These are phyloP conservation scores for Fusarium nanum DNA, from an alignment of 2,329 filamentous ascomycete species.

Conservation along the genomic window DNA sequence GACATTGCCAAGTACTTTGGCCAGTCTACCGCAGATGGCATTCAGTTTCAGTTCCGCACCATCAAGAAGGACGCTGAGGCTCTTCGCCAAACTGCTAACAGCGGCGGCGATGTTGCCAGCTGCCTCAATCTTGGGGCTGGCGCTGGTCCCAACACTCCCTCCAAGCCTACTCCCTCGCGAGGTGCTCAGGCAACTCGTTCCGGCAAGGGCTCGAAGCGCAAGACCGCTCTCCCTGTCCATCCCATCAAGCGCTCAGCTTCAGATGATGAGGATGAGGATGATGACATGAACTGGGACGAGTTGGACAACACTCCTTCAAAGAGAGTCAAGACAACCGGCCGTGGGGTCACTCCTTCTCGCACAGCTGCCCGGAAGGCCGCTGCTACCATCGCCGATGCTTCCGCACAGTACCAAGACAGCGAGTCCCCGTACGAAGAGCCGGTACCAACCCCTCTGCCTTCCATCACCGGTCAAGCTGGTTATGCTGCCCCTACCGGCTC, in stretches of 20 bases:
- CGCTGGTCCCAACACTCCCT: constrained; percentile 47
- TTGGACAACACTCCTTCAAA: constrained; percentile 55
- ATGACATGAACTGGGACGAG: constrained; percentile 48
- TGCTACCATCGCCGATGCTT: constrained; percentile 51
- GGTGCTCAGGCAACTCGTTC: constrained; percentile 39
- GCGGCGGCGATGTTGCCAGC: constrained; percentile 59
- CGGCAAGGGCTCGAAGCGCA: constrained; percentile 47
- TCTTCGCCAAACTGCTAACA: constrained; percentile 58
- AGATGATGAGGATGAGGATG: constrained; percentile 45
- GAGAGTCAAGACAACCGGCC: constrained; percentile 45
- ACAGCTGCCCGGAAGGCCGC: constrained; percentile 49
- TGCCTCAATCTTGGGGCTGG: constrained; percentile 50
- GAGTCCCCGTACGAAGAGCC: constrained; percentile 45
- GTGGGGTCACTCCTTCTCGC: constrained; percentile 47
- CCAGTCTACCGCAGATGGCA: constrained; percentile 66
- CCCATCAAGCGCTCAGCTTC: constrained; percentile 46
- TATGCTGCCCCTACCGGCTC: not conserved
- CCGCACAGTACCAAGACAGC: constrained; percentile 46
- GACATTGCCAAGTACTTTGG: constrained; percentile 71
- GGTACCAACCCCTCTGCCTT: constrained; percentile 12
- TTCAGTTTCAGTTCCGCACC: constrained; percentile 70
- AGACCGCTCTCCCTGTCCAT: constrained; percentile 19
- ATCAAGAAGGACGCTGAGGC: constrained; percentile 66
- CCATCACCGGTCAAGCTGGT: not conserved
- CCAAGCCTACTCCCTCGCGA: constrained; percentile 43